Evolutionary conservation across 305 asterid species (phyloP).

Genomic region (Coffea humblotiana): DNA sequence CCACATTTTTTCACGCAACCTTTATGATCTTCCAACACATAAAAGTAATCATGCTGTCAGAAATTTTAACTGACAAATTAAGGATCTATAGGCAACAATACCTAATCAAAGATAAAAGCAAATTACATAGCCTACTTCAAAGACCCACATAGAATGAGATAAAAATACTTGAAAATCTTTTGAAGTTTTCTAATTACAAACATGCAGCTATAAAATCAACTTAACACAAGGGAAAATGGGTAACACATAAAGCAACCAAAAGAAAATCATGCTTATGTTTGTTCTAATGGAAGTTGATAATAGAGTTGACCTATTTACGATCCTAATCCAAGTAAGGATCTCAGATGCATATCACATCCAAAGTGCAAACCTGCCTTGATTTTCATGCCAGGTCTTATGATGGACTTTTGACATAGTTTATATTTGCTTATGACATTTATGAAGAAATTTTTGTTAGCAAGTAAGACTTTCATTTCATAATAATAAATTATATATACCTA

Average conservation of each 20-base stretch:
- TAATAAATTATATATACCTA: too few species aligned
- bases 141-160: not conserved
- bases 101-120: not conserved
- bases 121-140: not conserved
- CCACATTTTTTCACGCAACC: conserved; percentile 58
- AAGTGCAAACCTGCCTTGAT: not conserved
- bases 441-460: too few species aligned
- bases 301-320: not conserved
- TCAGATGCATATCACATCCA: not conserved
- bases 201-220: not conserved
- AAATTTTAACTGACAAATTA: conserved; percentile 14
- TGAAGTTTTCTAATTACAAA: not conserved
- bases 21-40: conserved; percentile 68
- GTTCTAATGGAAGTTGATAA: not conserved
- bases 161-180: not conserved
- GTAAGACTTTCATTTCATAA: too few species aligned
- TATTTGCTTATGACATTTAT: too few species aligned
- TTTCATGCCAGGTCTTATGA: not conserved
- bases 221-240: not conserved
- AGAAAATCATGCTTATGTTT: not conserved
- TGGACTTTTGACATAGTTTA: too few species aligned
- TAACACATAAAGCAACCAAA: not conserved
- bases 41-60: conserved; percentile 27
- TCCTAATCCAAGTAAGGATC: not conserved
- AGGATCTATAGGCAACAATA: not conserved